Percentiles rank a stretch among this genome's conserved stretches.
phyloP scores from a whole-genome alignment of 768 basidiomycete genomes.

The Boletus insuetus region DNA sequence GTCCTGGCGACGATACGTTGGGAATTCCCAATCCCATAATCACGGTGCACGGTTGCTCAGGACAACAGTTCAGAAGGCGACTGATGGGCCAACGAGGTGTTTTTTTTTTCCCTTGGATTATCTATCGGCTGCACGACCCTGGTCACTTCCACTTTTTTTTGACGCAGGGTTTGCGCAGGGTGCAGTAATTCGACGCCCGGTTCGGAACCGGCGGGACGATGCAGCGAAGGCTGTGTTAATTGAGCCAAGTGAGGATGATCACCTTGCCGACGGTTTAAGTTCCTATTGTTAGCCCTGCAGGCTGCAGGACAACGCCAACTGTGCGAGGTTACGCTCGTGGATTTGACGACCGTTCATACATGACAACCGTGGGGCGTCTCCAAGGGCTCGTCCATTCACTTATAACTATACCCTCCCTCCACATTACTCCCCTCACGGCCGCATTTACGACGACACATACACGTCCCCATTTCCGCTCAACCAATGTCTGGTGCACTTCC shows the following conservation, averaged over 20 bases:
- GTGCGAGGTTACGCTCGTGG: slow-evolving; percentile 24
- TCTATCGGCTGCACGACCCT: background rate
- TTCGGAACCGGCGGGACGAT: slow-evolving; percentile 14
- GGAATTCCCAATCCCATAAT: slow-evolving; percentile 14
- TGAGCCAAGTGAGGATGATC: slow-evolving; percentile 31
- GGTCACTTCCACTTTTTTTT: background rate
- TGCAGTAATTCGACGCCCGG: slow-evolving; percentile 4
- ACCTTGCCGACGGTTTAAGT: slow-evolving; percentile 65
- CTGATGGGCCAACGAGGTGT: background rate
- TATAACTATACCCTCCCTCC: slow-evolving; percentile 26
- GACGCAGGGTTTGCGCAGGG: background rate
- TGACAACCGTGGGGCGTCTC: slow-evolving; percentile 40
- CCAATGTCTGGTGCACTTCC: slow-evolving; percentile 68
- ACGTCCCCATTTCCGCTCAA: slow-evolving; percentile 32
- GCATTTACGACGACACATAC: slow-evolving; percentile 15
- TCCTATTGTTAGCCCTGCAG: slow-evolving; percentile 38
- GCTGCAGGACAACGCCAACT: slow-evolving; percentile 22
- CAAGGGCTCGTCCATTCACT: slow-evolving; percentile 23
- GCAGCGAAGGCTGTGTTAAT: slow-evolving; percentile 20
- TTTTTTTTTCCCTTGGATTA: background rate
- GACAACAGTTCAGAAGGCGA: slow-evolving; percentile 3
- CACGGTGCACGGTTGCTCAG: slow-evolving; percentile 12
- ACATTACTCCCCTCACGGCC: slow-evolving; percentile 17
- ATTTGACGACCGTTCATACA: slow-evolving; percentile 32
- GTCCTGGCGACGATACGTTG: slow-evolving; percentile 15